These are phyloP conservation scores for Magnaporthiopsis poae DNA, from an alignment of 2,329 filamentous ascomycete species.

Conservation along the genomic window DNA sequence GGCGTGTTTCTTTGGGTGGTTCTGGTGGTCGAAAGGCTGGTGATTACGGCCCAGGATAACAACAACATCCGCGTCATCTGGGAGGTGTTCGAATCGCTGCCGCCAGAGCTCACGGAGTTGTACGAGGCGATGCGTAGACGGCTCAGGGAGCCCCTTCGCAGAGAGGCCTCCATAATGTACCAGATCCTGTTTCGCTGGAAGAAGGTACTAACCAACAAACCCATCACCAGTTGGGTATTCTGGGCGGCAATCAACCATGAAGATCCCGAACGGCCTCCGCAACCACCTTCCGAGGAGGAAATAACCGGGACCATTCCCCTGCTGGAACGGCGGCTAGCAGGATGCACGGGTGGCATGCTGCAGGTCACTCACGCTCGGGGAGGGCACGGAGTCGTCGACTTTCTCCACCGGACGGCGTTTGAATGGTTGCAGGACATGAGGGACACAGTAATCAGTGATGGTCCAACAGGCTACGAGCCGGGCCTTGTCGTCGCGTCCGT, in stretches of 20 bases:
- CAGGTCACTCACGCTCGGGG: not conserved
- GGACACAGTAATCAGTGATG: not conserved
- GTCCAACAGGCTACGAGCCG: not conserved
- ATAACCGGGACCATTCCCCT: not conserved
- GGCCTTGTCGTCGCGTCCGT: not conserved
- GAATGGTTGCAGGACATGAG: not conserved
- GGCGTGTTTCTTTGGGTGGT: constrained; percentile 8
- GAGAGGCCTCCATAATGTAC: constrained; percentile 5
- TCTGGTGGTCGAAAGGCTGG: constrained; percentile 1
- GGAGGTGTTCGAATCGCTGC: not conserved
- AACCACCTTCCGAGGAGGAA: no score
- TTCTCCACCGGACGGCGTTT: constrained; percentile 1
- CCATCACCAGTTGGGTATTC: not conserved
- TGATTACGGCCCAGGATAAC: not conserved
- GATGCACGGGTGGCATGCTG: not conserved
- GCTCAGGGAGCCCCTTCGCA: not conserved
- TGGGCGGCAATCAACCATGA: not conserved
- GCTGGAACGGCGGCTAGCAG: not conserved
- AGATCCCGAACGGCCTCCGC: no score
- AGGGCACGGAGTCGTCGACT: not conserved
- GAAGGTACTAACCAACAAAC: not conserved
- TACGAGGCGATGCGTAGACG: not conserved
- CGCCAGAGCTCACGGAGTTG: not conserved
- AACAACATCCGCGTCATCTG: not conserved
- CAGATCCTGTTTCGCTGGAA: constrained; percentile 2